Base-by-base conservation (phyloP, 495 filamentous ascomycete genomes). In the Umbilicaria muhlenbergii region DNA sequence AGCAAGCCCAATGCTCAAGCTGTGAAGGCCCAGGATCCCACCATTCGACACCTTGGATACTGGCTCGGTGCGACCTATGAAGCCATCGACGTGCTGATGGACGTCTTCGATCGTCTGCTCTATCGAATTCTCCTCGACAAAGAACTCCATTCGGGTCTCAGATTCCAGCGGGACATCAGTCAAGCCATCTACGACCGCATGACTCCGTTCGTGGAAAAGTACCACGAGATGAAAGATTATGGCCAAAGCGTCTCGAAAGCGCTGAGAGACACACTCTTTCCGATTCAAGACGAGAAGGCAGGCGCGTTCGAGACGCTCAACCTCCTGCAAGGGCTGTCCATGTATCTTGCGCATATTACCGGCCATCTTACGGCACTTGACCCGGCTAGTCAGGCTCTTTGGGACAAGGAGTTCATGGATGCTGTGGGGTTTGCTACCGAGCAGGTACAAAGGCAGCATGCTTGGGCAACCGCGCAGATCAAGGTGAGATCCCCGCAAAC, bases 51-150 rank as follows among this genome's bases (percentile, higher is more conserved):
- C 36, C 45, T 48, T 3, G 49, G 44, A 13, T 38, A 44, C 33
- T 51, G 49, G 45, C 39, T 48, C 24, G 49, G 49, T 17, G 49
- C 49, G 12, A 51, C 45, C 7, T 37, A 48, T 13, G 49, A 51
- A 36, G 45, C 49, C n/a, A 37, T 51, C 31, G 38, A 48, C 16
- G 48, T 41, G 19, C 37, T 51, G 13, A 15, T 28, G 21, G 35
- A 45, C 8, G 40, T 51, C 41, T 51, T 48, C 38, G 31, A 42
- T 3, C 32, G 43, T 12, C 46, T 52, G 18, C 42, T 46, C 6
- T 43, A 45, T 1, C 33, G 36, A 15, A 35, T 52, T 0, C 28
- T 49, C 34, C 50, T 45, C 7, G 46, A 52, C 32, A 24, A 45
- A 8, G 50, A 52, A 18, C 39, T 52, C 18, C 49, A 51, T 17